These are phyloP conservation scores for Talaromyces sp. DNA, from an alignment of 2,329 filamentous ascomycete species.

Conservation along the genomic window DNA sequence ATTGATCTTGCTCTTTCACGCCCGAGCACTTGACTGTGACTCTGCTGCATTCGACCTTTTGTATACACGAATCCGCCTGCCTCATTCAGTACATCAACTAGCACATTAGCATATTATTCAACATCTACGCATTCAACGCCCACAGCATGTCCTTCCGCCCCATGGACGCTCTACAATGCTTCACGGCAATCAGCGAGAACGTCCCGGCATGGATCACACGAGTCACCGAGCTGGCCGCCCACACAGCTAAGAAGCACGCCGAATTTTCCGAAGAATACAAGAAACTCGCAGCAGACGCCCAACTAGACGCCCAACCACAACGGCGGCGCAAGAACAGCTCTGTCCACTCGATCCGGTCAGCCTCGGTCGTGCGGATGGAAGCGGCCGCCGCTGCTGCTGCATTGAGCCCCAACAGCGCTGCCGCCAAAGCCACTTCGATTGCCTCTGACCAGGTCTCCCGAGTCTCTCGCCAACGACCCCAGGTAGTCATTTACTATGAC, in stretches of 20 bases:
- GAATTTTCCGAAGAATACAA: slow-evolving; percentile 41
- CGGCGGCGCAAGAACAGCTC: slow-evolving; percentile 39
- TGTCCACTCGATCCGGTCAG: slow-evolving; percentile 33
- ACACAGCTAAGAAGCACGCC: slow-evolving; percentile 36
- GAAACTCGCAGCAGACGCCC: slow-evolving; percentile 20
- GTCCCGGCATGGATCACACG: slow-evolving; percentile 41
- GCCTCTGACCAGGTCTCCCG: slow-evolving; percentile 25
- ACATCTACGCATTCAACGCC: neutral
- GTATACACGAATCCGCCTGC: neutral
- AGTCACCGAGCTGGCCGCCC: slow-evolving; percentile 36
- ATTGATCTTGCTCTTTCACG: neutral
- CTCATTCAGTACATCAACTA: neutral
- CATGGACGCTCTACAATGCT: slow-evolving; percentile 41
- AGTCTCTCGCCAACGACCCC: slow-evolving; percentile 66
- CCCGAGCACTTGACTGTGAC: slow-evolving; percentile 8
- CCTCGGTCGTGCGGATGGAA: slow-evolving; percentile 6
- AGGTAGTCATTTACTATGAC: slow-evolving; percentile 90
- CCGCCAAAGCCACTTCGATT: slow-evolving; percentile 18
- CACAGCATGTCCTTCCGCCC: slow-evolving; percentile 1
- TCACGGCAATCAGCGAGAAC: slow-evolving; percentile 40
- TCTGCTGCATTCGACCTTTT: neutral
- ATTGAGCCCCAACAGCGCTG: neutral
- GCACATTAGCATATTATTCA: neutral
- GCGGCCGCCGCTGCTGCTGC: slow-evolving; percentile 11
- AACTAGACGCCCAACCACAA: slow-evolving; percentile 9